Evolutionary conservation across 768 basidiomycete species (phyloP).

Genomic region (Kwoniella botswanensis): DNA sequence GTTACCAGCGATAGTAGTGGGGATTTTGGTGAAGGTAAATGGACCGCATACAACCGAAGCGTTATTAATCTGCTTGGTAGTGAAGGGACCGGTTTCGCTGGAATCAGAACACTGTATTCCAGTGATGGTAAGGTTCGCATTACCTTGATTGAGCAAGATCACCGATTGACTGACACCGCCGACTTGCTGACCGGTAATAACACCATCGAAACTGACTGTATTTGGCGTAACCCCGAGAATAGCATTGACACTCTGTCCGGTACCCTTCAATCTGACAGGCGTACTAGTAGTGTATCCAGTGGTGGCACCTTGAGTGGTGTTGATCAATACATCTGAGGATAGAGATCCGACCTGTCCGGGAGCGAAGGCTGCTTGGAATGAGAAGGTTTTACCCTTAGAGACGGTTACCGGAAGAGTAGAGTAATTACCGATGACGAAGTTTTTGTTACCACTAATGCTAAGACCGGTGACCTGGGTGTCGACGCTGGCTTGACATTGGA

Average conservation of each 20-base stretch:
- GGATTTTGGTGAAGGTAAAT: conserved; percentile 21
- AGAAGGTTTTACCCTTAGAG: conserved; percentile 14
- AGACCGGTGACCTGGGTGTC: conserved; percentile 15
- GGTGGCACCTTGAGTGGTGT: conserved; percentile 15
- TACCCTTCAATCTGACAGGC: conserved; percentile 19
- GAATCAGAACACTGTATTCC: conserved; percentile 10
- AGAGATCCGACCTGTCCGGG: conserved; percentile 19
- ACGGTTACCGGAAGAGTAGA: conserved; percentile 16
- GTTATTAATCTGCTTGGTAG: neutral
- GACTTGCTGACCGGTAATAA: conserved; percentile 20
- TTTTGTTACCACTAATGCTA: conserved; percentile 25
- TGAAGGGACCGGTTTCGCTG: conserved; percentile 23
- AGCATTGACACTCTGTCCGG: conserved; percentile 13
- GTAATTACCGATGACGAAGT: conserved; percentile 21
- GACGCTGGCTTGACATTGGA: conserved; percentile 16
- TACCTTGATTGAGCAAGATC: conserved; percentile 20
- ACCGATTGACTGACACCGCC: conserved; percentile 23
- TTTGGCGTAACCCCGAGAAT: conserved; percentile 20
- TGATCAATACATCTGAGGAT: conserved; percentile 19
- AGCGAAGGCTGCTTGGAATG: conserved; percentile 25
- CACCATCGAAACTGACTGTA: conserved; percentile 25
- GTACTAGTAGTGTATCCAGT: conserved; percentile 15
- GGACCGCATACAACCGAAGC: conserved; percentile 9
- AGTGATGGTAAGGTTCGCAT: conserved; percentile 24
- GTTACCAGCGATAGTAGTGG: conserved; percentile 10